These are phyloP conservation scores for Leccinellum luteum DNA, from an alignment of 768 basidiomycete genomes.

Conservation along the genomic window DNA sequence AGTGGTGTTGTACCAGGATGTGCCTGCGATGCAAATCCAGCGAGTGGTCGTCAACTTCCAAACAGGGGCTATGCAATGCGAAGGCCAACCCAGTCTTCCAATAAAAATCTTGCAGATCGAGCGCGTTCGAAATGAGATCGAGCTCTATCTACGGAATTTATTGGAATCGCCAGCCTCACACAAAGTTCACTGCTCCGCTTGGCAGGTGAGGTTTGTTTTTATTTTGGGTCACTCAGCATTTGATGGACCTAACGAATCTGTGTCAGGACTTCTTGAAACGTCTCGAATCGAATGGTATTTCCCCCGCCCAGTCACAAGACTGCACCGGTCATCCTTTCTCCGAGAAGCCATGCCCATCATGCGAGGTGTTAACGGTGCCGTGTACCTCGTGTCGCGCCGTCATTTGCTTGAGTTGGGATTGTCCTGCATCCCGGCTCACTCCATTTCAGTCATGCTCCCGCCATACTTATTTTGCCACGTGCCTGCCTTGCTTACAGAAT, in stretches of 20 bases:
- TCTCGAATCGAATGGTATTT: constrained; percentile 11
- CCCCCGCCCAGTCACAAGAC: not conserved
- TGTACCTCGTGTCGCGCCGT: constrained; percentile 12
- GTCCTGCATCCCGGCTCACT: not conserved
- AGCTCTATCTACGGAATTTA: too few species aligned
- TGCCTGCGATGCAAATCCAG: constrained; percentile 3
- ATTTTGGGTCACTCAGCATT: too few species aligned
- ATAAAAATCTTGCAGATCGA: constrained; percentile 21
- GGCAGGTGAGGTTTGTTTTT: too few species aligned
- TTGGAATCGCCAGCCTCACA: too few species aligned
- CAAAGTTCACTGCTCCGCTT: too few species aligned
- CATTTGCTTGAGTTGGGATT: constrained; percentile 19
- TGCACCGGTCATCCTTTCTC: not conserved
- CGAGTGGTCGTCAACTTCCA: constrained; percentile 19
- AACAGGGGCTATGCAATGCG: constrained; percentile 10
- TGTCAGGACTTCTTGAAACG: constrained; percentile 17
- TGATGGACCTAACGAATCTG: too few species aligned
- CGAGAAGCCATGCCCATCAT: constrained; percentile 12
- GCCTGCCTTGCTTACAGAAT: too few species aligned
- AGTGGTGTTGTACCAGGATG: constrained; percentile 14
- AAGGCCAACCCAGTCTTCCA: constrained; percentile 13
- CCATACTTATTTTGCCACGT: too few species aligned
- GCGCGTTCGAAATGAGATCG: too few species aligned
- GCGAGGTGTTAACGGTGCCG: not conserved
- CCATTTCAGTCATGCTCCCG: too few species aligned